Evolutionary conservation across 768 basidiomycete species (phyloP).

Genomic region (Favolaschia claudopus): DNA sequence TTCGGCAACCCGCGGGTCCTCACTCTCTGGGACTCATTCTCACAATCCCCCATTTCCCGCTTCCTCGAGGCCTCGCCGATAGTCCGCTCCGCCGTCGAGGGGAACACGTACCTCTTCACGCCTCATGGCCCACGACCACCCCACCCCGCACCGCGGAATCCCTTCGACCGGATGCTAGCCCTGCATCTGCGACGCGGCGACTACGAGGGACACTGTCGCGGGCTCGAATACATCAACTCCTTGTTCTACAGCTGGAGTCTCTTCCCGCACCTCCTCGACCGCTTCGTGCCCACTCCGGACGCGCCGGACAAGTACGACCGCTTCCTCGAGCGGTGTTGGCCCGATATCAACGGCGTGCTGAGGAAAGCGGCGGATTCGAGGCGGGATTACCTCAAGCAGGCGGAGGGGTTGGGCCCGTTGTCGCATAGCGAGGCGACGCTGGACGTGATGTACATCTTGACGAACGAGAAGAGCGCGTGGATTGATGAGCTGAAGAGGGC

Average conservation of each 20-base stretch:
- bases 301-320: slow-evolving; percentile 36
- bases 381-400: slow-evolving; percentile 38
- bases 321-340: slow-evolving; percentile 54
- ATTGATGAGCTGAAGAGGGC: slow-evolving; percentile 37
- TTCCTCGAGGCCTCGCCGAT: slow-evolving; percentile 51
- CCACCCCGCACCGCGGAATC: slow-evolving; percentile 37
- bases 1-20: slow-evolving; percentile 48
- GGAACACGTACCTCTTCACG: slow-evolving; percentile 50
- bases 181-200: slow-evolving; percentile 62
- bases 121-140: slow-evolving; percentile 37
- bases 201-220: slow-evolving; percentile 49
- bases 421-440: slow-evolving; percentile 10
- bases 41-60: slow-evolving; percentile 49
- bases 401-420: not conserved
- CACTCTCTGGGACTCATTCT: slow-evolving; percentile 53
- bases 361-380: slow-evolving; percentile 48
- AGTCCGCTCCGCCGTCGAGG: slow-evolving; percentile 50
- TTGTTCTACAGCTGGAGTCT: slow-evolving; percentile 59
- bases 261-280: slow-evolving; percentile 53
- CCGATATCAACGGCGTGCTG: slow-evolving; percentile 49
- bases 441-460: slow-evolving; percentile 45
- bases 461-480: slow-evolving; percentile 47
- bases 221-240: slow-evolving; percentile 51
- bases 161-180: slow-evolving; percentile 55
- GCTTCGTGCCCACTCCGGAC: slow-evolving; percentile 52